Evolutionary conservation across 257 asterid species (phyloP).

Genomic region (Galeopsis tetrahit): DNA sequence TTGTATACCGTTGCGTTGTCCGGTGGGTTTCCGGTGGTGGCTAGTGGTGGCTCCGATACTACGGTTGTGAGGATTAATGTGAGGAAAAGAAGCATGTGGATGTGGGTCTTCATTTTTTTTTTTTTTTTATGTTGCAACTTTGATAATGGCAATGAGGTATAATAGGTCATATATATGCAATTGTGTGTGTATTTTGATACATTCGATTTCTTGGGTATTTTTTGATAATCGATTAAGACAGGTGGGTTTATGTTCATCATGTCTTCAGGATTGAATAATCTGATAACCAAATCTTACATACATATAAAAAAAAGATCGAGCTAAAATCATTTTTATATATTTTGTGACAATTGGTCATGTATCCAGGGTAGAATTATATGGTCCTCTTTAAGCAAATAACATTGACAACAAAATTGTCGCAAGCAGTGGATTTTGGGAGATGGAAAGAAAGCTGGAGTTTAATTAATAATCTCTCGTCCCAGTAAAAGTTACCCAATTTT

Average conservation of each 20-base stretch:
- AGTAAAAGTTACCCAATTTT: too few relatives aligned
- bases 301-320: background rate
- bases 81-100: conserved; percentile 13
- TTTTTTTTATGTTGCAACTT: background rate
- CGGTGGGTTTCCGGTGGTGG: conserved; percentile 13
- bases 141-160: background rate
- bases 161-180: background rate
- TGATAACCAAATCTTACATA: background rate
- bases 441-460: too few relatives aligned
- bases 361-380: background rate
- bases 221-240: background rate
- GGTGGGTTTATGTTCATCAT: background rate
- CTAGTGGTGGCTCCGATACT: background rate
- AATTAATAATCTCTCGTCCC: too few relatives aligned
- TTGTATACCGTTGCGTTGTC: conserved; percentile 56
- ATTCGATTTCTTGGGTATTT: background rate
- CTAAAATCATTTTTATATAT: background rate
- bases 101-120: conserved; percentile 14
- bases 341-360: background rate
- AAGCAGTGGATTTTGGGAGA: too few relatives aligned
- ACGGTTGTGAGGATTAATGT: conserved; percentile 19
- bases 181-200: background rate
- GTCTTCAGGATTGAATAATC: background rate
- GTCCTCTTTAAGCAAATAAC: too few relatives aligned
- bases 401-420: too few relatives aligned